These are phyloP conservation scores for Hanseniaspora meyeri DNA, from an alignment of 805 yeast species.

Conservation along the genomic window DNA sequence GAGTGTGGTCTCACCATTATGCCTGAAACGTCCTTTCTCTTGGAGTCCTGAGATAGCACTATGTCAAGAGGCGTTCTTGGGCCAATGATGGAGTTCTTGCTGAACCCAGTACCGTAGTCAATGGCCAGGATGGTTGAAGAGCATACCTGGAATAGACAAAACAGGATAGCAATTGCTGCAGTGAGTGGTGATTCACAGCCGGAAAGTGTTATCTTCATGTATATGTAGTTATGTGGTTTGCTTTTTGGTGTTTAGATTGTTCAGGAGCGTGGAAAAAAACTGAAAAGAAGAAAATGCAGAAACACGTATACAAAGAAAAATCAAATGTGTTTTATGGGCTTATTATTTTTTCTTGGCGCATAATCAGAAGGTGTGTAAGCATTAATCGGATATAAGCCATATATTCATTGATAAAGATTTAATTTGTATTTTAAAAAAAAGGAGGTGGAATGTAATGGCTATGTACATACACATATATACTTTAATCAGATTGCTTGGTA, in stretches of 20 bases:
- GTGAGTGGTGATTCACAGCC: neutral
- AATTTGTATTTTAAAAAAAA: too few relatives aligned
- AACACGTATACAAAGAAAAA: too few relatives aligned
- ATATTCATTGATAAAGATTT: too few relatives aligned
- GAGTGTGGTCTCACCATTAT: slow-evolving; percentile 43
- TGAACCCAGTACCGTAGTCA: slow-evolving; percentile 78
- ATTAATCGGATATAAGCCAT: neutral
- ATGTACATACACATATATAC: too few relatives aligned
- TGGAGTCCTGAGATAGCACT: slow-evolving; percentile 78
- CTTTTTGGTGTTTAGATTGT: neutral
- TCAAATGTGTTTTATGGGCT: too few relatives aligned
- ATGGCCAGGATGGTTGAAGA: slow-evolving; percentile 56
- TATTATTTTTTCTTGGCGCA: too few relatives aligned
- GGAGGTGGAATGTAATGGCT: too few relatives aligned
- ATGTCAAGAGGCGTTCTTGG: slow-evolving; percentile 84
- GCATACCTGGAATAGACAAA: neutral
- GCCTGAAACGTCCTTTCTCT: slow-evolving; percentile 79
- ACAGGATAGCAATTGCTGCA: neutral
- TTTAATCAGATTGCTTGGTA: slow-evolving; percentile 50
- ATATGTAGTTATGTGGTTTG: too few relatives aligned
- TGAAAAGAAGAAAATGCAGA: too few relatives aligned
- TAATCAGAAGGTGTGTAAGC: neutral
- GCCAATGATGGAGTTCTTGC: slow-evolving; percentile 79
- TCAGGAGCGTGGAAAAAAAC: too few relatives aligned
- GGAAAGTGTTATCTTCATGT: neutral